Evolutionary conservation across 169 alveolate species (phyloP), one percentile per base, ranked within the genome.

Genomic region (Cryptosporidium viatorum): DNA sequence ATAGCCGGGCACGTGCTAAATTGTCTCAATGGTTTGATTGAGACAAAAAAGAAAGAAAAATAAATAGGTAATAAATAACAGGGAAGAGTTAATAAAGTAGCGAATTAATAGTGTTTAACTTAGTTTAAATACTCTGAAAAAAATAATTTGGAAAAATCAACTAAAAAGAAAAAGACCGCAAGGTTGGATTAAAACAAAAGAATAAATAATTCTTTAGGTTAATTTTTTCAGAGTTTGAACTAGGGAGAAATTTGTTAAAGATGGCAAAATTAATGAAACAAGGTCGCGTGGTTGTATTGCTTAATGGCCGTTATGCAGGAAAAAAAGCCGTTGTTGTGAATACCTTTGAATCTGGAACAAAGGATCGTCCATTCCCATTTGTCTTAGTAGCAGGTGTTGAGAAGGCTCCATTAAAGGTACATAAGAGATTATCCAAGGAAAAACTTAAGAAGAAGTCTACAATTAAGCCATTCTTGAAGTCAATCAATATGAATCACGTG

Each of bases 241-340:
- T 37, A 23, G 45, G 84, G 26, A 45, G 51, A 70, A 37, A 23
- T 68, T 48, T 80, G 52, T 85, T 43, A 65, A 86, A 51, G 85
- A 92, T 94, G 97, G 94, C 91, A 12, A 94, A 89, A 91, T 92
- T 95, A 84, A 93, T 97, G 93, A 97, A 96, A 91, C 98, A 98
- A 80, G 99, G 99, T 59, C 98, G 99, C 92, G 98, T 98, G 59
- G 99, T 98, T 87, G 95, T 98, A 89, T 94, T 98, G 84, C 95
- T 97, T 62, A 93, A 96, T 80, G 99, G 99, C 84, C 98, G 99
- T 93, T 95, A 97, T 94, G 99, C 99, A 18, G 99, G 99, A 73
- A 96, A 97, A 96, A 98, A 98, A 96, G 99, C 99, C 31, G 94
- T 98, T 84, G 95, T 98, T 85, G 98, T 98, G 51, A 97, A 94